Conservation (phyloP, 495 filamentous ascomycete genomes). For the Hapsidospora chrysogenum region DNA sequence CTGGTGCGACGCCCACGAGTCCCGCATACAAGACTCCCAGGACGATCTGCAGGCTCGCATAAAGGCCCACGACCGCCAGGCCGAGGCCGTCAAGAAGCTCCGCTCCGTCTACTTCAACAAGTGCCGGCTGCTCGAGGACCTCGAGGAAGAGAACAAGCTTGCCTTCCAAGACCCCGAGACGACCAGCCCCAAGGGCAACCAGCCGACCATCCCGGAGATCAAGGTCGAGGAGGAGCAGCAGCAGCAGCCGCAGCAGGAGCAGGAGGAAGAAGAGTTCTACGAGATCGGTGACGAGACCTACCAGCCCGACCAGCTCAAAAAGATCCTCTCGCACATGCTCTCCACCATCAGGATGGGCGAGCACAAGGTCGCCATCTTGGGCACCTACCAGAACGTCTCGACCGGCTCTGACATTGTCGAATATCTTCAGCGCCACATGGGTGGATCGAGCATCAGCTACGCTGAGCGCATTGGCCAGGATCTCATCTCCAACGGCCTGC, state of each 20-base stretch:
- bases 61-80: slow-evolving; percentile 84
- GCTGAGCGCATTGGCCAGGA: slow-evolving; percentile 91
- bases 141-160: slow-evolving; percentile 97
- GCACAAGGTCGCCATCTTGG: slow-evolving; percentile 85
- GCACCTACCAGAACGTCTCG: slow-evolving; percentile 84
- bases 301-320: slow-evolving; percentile 70
- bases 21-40: slow-evolving; percentile 79
- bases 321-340: slow-evolving; percentile 74
- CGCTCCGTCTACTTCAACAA: slow-evolving; percentile 97
- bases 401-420: slow-evolving; percentile 85
- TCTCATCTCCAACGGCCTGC: slow-evolving; percentile 68
- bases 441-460: slow-evolving; percentile 65
- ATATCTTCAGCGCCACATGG: slow-evolving; percentile 81
- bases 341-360: slow-evolving; percentile 74
- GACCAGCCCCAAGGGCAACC: slow-evolving; percentile 23
- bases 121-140: slow-evolving; percentile 84
- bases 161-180: slow-evolving; percentile 71
- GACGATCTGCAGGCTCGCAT: slow-evolving; percentile 80
- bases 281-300: slow-evolving; percentile 86
- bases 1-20: slow-evolving; percentile 90
- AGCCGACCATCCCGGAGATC: slow-evolving; percentile 30
- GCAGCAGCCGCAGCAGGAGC: slow-evolving; percentile 27
- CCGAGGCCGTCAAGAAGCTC: slow-evolving; percentile 76
- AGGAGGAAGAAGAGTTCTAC: slow-evolving; percentile 61
- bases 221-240: slow-evolving; percentile 32